A percentile compares a stretch with the other conserved stretches of the same genome.
Evolutionary conservation across 2,329 filamentous ascomycete genomes (phyloP).

Genomic region (Colletotrichum theobromicola): DNA sequence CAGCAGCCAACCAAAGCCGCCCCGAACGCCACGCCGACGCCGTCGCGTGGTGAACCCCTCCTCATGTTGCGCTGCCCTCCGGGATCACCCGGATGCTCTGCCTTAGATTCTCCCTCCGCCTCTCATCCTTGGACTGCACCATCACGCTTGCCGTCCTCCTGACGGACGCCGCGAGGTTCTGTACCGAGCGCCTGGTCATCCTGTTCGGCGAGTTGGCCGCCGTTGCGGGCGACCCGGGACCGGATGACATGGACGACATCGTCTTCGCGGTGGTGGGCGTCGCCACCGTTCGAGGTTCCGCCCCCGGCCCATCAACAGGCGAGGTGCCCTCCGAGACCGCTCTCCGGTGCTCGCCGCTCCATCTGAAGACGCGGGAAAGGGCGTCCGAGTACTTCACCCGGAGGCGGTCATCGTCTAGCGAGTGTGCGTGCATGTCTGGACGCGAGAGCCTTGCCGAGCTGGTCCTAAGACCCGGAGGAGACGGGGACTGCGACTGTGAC

Average conservation of each 20-base stretch:
- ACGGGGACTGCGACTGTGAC: not conserved
- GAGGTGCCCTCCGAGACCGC: not conserved
- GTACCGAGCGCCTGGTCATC: slow-evolving; percentile 1
- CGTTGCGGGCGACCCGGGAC: not conserved
- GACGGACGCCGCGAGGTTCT: slow-evolving; percentile 21
- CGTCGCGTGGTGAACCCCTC: not conserved
- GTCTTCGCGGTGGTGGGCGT: not conserved
- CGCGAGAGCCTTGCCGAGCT: not conserved
- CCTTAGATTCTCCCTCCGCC: slow-evolving; percentile 38
- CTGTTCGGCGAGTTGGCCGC: not conserved
- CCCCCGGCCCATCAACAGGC: not conserved
- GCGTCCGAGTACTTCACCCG: slow-evolving; percentile 18
- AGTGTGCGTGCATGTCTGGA: slow-evolving; percentile 2
- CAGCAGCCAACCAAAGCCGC: not conserved
- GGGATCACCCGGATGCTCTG: slow-evolving; percentile 39
- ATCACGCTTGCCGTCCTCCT: slow-evolving; percentile 15
- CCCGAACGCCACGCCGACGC: not conserved
- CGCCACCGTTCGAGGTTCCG: not conserved
- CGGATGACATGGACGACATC: not conserved
- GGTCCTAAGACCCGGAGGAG: not conserved
- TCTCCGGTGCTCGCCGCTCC: slow-evolving; percentile 19
- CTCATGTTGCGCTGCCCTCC: slow-evolving; percentile 17
- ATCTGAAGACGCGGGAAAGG: slow-evolving; percentile 13
- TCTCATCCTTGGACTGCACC: slow-evolving; percentile 31
- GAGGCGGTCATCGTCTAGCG: slow-evolving; percentile 13